These are phyloP conservation scores for Exobasidium cylindrosporum DNA, from an alignment of 1,284 basidiomycete species.

Conservation along the genomic window DNA sequence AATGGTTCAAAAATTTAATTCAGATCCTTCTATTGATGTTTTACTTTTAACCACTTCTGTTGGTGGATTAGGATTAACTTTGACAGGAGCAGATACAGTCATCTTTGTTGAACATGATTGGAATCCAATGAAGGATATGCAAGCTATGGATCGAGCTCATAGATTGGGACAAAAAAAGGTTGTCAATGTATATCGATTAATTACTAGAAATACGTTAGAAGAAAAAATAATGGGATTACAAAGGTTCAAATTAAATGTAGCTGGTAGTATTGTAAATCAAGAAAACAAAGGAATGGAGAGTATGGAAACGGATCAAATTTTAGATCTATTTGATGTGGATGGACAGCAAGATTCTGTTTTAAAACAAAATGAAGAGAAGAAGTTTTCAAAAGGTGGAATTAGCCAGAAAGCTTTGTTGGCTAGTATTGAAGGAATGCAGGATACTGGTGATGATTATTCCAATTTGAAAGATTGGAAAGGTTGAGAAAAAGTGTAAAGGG, in stretches of 20 bases:
- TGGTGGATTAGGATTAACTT: constrained; percentile 88
- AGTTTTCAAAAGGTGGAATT: constrained; percentile 21
- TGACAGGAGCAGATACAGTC: constrained; percentile 97
- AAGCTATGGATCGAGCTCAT: constrained; percentile 99
- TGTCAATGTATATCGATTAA: constrained; percentile 95
- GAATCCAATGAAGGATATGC: constrained; percentile 99
- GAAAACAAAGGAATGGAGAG: constrained; percentile 88
- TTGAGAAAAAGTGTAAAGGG: too few species aligned
- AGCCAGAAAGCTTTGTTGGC: constrained; percentile 57
- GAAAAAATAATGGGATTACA: constrained; percentile 99
- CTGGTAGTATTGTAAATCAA: constrained; percentile 92
- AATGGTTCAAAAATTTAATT: constrained; percentile 96
- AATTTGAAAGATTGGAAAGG: constrained; percentile 40
- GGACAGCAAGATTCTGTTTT: constrained; percentile 8
- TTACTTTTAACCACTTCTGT: constrained; percentile 93
- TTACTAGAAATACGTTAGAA: constrained; percentile 94
- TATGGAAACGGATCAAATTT: constrained; percentile 95
- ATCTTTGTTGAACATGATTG: constrained; percentile 99
- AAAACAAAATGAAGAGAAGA: background rate
- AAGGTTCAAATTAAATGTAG: constrained; percentile 98
- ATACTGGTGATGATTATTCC: constrained; percentile 54
- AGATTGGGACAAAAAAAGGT: constrained; percentile 98
- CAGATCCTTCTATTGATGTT: constrained; percentile 95
- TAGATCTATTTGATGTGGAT: constrained; percentile 75
- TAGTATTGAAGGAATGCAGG: constrained; percentile 50